Conservation (phyloP, 345 rosid genomes). For the Heritiera littoralis region DNA sequence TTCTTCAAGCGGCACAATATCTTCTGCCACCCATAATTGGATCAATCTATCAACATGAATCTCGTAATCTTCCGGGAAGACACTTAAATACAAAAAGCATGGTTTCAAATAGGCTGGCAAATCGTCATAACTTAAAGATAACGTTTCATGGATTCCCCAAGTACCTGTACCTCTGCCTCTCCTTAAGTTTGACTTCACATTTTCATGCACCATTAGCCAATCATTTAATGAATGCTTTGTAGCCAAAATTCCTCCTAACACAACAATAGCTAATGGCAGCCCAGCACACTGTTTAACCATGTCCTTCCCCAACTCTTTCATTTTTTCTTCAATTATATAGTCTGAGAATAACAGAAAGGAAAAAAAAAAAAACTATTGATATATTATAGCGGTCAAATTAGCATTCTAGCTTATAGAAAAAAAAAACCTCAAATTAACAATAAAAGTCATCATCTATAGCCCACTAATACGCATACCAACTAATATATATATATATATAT, state of each 20-base stretch:
- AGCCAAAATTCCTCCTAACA: slow-evolving; percentile 33
- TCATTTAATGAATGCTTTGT: background rate
- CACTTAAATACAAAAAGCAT: slow-evolving; percentile 35
- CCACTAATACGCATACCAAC: no score
- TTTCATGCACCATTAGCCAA: background rate
- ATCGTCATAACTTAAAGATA: slow-evolving; percentile 37
- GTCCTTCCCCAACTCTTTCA: slow-evolving; percentile 24
- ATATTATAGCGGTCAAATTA: no score
- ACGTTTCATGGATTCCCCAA: slow-evolving; percentile 18
- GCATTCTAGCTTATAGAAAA: no score
- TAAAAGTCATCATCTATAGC: no score
- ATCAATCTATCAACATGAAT: slow-evolving; percentile 34
- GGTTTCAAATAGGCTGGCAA: slow-evolving; percentile 36
- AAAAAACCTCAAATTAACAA: no score
- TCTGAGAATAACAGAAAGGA: slow-evolving; percentile 22
- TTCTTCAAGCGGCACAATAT: slow-evolving; percentile 26
- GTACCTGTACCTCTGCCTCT: background rate
- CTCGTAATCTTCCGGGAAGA: slow-evolving; percentile 35
- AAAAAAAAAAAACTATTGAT: background rate
- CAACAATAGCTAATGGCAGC: slow-evolving; percentile 37
- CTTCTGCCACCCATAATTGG: slow-evolving; percentile 50
- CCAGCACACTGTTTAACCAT: slow-evolving; percentile 33
- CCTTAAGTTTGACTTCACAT: slow-evolving; percentile 20
- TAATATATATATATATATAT: no score
- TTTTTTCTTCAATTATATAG: background rate